Conservation (phyloP, 2,329 filamentous ascomycete species). For the Cladosporium sp. region DNA sequence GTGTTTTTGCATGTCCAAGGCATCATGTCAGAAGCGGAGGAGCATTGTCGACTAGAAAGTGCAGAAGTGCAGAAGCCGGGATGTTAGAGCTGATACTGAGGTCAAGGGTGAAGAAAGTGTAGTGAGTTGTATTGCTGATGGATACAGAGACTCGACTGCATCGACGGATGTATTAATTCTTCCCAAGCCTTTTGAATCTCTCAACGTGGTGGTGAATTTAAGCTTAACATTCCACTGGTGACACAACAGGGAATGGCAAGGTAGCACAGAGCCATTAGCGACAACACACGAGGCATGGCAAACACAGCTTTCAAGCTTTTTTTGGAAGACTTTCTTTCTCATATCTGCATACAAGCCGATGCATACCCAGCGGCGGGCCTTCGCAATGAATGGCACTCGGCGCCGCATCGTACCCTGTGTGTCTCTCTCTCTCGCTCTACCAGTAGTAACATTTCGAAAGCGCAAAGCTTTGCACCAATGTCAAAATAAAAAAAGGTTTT, state of each 20-base stretch:
- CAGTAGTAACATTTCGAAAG: conserved; percentile 3
- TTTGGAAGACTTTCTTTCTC: conserved; percentile 12
- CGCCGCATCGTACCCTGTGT: background rate
- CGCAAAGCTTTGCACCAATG: background rate
- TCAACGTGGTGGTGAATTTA: background rate
- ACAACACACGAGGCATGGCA: background rate
- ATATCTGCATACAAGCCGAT: conserved; percentile 16
- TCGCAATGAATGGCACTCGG: background rate
- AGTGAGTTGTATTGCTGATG: background rate
- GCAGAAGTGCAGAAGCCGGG: background rate
- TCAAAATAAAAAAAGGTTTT: conserved; percentile 3
- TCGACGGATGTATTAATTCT: background rate
- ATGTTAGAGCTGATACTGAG: background rate
- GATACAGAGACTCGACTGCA: background rate
- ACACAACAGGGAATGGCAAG: background rate
- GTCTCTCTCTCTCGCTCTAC: background rate
- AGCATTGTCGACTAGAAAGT: background rate
- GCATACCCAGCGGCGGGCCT: conserved; percentile 4
- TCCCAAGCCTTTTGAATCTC: background rate
- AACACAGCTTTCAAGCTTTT: background rate
- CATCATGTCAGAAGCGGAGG: no score
- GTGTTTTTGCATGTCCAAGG: background rate
- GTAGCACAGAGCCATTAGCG: background rate
- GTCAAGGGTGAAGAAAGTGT: background rate
- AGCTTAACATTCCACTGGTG: background rate